These are phyloP conservation scores for Sugiyamaella japonica DNA, from an alignment of 1,139 yeast genomes.

Conservation along the genomic window DNA sequence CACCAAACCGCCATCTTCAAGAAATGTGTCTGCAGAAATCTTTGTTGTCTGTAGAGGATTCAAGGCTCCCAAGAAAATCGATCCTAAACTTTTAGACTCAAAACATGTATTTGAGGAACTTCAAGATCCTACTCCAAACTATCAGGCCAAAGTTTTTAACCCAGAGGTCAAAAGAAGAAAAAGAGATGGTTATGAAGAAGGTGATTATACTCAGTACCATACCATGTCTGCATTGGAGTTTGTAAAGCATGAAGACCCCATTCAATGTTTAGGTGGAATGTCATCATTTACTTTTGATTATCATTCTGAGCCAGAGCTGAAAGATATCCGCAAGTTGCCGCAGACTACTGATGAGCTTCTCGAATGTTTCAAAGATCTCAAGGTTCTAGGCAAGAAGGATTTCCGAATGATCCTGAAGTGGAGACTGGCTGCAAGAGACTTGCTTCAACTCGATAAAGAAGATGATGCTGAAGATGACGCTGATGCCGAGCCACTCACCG, in stretches of 20 bases:
- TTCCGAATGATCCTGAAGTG: slow-evolving; percentile 81
- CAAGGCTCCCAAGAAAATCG: slow-evolving; percentile 93
- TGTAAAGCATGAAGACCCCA: slow-evolving; percentile 77
- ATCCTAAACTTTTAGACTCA: slow-evolving; percentile 89
- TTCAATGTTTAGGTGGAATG: slow-evolving; percentile 72
- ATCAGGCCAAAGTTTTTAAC: slow-evolving; percentile 88
- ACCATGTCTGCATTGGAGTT: slow-evolving; percentile 76
- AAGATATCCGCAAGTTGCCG: slow-evolving; percentile 65
- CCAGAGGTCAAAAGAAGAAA: slow-evolving; percentile 89
- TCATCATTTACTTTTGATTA: slow-evolving; percentile 48
- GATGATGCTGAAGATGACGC: slow-evolving; percentile 42
- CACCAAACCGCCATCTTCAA: slow-evolving; percentile 97
- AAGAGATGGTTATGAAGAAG: slow-evolving; percentile 97
- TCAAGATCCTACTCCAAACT: slow-evolving; percentile 62
- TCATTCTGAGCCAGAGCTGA: slow-evolving; percentile 69
- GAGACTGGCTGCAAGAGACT: slow-evolving; percentile 82
- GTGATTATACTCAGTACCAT: slow-evolving; percentile 77
- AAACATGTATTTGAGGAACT: slow-evolving; percentile 92
- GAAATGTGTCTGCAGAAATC: slow-evolving; percentile 98
- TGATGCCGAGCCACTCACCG: slow-evolving; percentile 72
- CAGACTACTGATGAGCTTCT: slow-evolving; percentile 74
- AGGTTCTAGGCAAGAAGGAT: slow-evolving; percentile 91
- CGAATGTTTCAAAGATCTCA: slow-evolving; percentile 85
- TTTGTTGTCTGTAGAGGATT: slow-evolving; percentile 95
- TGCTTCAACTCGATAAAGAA: slow-evolving; percentile 66